Evolutionary conservation across 2,329 filamentous ascomycete genomes (phyloP), one percentile per base, ranked within the genome.

Genomic region (Xylaria sp.): DNA sequence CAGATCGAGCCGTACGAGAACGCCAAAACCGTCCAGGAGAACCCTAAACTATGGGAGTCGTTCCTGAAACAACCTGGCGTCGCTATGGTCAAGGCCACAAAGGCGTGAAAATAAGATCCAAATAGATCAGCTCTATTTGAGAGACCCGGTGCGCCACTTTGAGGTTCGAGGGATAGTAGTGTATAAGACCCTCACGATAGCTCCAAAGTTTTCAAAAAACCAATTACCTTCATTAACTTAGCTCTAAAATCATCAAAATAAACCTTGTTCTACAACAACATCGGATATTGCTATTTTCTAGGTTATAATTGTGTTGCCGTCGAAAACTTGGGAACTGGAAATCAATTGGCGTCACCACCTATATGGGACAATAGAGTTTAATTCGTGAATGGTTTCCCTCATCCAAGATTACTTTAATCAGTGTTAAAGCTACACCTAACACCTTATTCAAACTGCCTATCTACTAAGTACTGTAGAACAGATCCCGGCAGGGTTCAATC

Each of bases 1-100:
- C 63, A 72, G 60, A 63, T 61, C 3, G 69, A 74, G 48, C 72
- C 71, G 7, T 70, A 65, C 28, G 70, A 72, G 68, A 72, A 74
- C 25, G 55, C 72, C 3, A 63, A 69, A 25, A 45, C 70, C 4
- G 66, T 77, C 4, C 68, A 60, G 63, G 65, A 60, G 45, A 72
- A 77, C 43, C 60, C 60, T 6, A 68, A 71, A 43, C 72, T 73
- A 39, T 77, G 72, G 75, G 64, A 68, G 39, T 60, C 68, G 15
- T 75, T 75, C 65, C 36, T 76, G 9, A 63, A 70, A 20, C 65
- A 74, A 0, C 74, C 73, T 20, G 66, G 55, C 23, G 13, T 74
- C 7, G 70, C 58, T 1, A 65, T 75, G 36, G 66, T 73, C 9
- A 72, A 70, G 41, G 73, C 70, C 12, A 70, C 53, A 46, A 73